Evolutionary conservation across 2,329 filamentous ascomycete species (phyloP).

Genomic region (Pseudocercospora vitis): DNA sequence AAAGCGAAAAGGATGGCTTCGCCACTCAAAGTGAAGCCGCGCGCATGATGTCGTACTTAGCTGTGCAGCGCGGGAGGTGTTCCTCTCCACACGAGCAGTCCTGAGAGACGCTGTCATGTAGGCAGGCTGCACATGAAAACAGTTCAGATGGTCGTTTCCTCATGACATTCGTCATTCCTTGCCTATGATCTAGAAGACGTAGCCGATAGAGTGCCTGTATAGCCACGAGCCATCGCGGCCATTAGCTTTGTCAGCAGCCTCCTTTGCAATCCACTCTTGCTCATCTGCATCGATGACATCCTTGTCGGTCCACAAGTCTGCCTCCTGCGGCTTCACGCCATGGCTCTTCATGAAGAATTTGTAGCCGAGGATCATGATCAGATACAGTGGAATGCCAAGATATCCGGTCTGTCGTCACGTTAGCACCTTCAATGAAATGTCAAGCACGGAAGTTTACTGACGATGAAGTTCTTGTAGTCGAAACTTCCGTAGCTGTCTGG

Average conservation of each 20-base stretch:
- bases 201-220: slow-evolving; percentile 32
- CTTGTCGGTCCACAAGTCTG: slow-evolving; percentile 60
- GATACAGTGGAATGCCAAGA: slow-evolving; percentile 72
- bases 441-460: slow-evolving; percentile 50
- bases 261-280: slow-evolving; percentile 36
- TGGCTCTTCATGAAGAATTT: slow-evolving; percentile 63
- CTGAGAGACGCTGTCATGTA: no score
- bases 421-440: background rate
- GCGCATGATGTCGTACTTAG: no score
- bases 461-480: slow-evolving; percentile 72
- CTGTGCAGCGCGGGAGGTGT: no score
- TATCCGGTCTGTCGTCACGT: slow-evolving; percentile 52
- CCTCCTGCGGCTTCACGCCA: slow-evolving; percentile 54
- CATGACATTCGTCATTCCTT: background rate
- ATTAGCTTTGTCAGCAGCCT: slow-evolving; percentile 30
- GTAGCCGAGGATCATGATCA: slow-evolving; percentile 61
- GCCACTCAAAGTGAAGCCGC: no score
- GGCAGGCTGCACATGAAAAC: no score
- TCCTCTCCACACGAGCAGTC: no score
- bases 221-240: slow-evolving; percentile 26
- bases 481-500: slow-evolving; percentile 54
- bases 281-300: slow-evolving; percentile 61
- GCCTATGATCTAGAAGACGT: slow-evolving; percentile 29
- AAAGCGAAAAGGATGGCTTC: no score
- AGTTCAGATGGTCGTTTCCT: no score